Evolutionary conservation across 2,329 filamentous ascomycete genomes (phyloP), one percentile per base, ranked within the genome.

Genomic region (Fusarium verticillioides): DNA sequence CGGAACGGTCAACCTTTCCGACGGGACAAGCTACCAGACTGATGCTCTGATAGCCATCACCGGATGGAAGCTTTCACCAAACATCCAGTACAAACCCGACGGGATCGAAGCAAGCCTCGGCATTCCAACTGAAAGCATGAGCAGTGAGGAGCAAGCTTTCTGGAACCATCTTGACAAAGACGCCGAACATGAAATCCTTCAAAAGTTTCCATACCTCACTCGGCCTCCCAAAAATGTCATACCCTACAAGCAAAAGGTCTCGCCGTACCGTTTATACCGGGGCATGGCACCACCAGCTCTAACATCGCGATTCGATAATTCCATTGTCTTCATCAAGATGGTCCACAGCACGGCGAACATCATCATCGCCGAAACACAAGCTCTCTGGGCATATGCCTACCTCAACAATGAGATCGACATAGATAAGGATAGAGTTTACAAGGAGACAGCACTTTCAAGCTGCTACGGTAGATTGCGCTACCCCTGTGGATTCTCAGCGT

Each of bases 361-460:
- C 12, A 53, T 53, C 6, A 37, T 53, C 2, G 50, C 50, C 0
- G 50, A 53, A 2, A 53, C 34, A 0, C 50, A 53, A 37, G 50
- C 50, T 37, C 50, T 37, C 13, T 37, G 34, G 50, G 50, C 34
- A 16, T 53, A n/a, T 5, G 50, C 50, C 13, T 53, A 53, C 3
- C 50, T 53, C 7, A 53, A 53, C 9, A 9, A 37, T 1, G 21
- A n/a, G 34, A 37, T 53, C 3, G 18, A 28, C 1, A 21, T 53
- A 1, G 3, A 26, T 3, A 53, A 21, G 18, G 13, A 37, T 0
- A 37, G 5, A 26, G 50, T 53, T 0, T 37, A 37, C 9, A n/a
- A 37, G 18, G 50, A 53, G 19, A 53, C 50, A 0, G 50, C 50
- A 0, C 23, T 53, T 0, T 53, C 50, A 9, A 53, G 49, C 23